Base-by-base conservation (phyloP, 106 monocot species). In the Allium cepa region DNA sequence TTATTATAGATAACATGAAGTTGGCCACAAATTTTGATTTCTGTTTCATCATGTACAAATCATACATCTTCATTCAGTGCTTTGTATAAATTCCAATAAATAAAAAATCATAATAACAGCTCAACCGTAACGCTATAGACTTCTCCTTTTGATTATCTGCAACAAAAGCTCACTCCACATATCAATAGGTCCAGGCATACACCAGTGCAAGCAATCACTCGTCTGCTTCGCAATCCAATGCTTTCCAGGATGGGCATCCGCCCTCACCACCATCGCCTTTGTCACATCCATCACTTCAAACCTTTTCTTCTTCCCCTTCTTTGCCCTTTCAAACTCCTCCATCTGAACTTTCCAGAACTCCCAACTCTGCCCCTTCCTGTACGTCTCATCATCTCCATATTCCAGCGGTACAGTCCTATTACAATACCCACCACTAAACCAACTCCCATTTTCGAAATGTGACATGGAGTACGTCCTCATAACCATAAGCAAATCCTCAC, bases 121-220 rank as follows among this genome's bases (percentile, higher is more conserved):
- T 59, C 3, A 59, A 59, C 11, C 3, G 15, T 16, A 15, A 59
- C 7, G 22, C 17, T 59, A 59, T 59, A 59, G 17, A 59, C 22
- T 18, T 11, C 18, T 62, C 61, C 60, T 62, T 48, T 59, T 72
- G 11, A 84, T 49, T 62, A 61, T 49, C 17, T 22, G 47, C 62
- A 86, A 65, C 62, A 91, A 75, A 45, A 91, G 26, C 5, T 87
- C 83, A 63, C 78, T 92, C 91, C 91, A 92, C 69, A 78, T 62
- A 62, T 92, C 87, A 18, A 92, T 47, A 4, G 91, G 87, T 15
- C 91, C 91, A 1, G 91, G 91, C 78, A 92, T 53, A 80, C 91
- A 92, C 82, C 87, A 87, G 56, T 92, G 91, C 26, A 87, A 27
- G 63, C 91, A 92, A 49, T 88, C 91, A 74, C 63, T 85, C 47